phyloP scores from a whole-genome alignment of 176 grass and related monocot species.

The Avena insularis region DNA sequence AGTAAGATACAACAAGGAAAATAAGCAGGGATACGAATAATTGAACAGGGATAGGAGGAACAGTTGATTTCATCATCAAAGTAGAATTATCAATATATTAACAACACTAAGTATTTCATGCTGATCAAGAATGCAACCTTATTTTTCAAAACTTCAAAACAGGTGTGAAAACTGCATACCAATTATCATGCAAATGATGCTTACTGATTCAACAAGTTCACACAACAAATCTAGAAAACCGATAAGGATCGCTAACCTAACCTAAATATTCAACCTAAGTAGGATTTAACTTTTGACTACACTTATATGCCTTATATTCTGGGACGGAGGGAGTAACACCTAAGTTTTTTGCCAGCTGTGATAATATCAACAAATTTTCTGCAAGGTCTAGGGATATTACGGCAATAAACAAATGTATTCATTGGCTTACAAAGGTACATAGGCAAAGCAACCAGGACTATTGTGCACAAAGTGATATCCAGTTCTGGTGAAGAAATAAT shows the following conservation, averaged over 20 bases:
- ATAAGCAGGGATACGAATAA: not conserved
- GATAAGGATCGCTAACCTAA: slow-evolving; percentile 14
- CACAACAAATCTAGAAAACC: not conserved
- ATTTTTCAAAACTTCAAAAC: not conserved
- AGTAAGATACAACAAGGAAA: not conserved
- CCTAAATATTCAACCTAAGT: not conserved
- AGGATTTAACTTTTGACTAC: too few species aligned
- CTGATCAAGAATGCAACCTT: not conserved
- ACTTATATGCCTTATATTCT: too few species aligned
- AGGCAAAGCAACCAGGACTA: not conserved
- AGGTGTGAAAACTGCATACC: not conserved
- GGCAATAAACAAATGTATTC: not conserved
- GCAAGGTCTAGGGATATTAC: not conserved
- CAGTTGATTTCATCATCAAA: not conserved
- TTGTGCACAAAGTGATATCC: not conserved
- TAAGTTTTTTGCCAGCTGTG: not conserved
- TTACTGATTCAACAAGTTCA: not conserved
- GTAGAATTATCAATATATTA: not conserved
- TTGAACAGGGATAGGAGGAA: not conserved
- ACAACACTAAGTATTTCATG: not conserved
- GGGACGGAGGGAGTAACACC: not conserved
- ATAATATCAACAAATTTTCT: not conserved
- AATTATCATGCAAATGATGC: not conserved
- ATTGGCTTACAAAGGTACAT: not conserved
- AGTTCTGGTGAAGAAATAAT: not conserved